A percentile compares a stretch with the other conserved stretches of the same genome.
Evolutionary conservation across 495 filamentous ascomycete genomes (phyloP).

Genomic region (Lentithecium fluviatile): DNA sequence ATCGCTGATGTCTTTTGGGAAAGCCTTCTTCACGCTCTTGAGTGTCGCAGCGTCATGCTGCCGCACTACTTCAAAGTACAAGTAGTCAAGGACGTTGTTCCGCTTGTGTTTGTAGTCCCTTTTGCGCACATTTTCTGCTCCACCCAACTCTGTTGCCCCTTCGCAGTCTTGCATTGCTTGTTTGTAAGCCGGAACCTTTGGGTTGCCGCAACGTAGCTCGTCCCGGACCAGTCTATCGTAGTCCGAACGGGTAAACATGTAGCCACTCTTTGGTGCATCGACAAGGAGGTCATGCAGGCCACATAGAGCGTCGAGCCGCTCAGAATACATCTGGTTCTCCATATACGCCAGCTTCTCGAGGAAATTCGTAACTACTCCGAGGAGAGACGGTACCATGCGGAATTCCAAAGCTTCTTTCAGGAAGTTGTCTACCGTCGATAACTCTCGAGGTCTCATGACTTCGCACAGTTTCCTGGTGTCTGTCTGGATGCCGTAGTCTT

Average conservation of each 20-base stretch:
- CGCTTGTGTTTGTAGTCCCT: constrained; percentile 44
- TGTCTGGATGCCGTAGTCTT: constrained; percentile 59
- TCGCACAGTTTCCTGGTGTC: constrained; percentile 55
- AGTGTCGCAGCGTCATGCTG: constrained; percentile 54
- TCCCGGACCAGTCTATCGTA: constrained; percentile 54
- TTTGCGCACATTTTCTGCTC: constrained; percentile 9
- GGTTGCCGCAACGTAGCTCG: not conserved
- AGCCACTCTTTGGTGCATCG: constrained; percentile 77
- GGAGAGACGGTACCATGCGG: constrained; percentile 61
- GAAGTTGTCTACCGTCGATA: constrained; percentile 43
- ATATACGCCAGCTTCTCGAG: constrained; percentile 70
- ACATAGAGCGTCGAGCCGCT: constrained; percentile 58
- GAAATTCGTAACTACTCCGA: constrained; percentile 73
- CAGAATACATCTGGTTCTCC: constrained; percentile 56
- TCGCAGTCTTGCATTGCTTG: constrained; percentile 30
- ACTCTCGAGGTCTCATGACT: constrained; percentile 37
- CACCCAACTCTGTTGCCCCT: constrained; percentile 14
- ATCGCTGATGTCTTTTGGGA: constrained; percentile 8
- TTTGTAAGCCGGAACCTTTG: constrained; percentile 42
- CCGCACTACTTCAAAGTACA: constrained; percentile 63
- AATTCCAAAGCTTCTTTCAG: constrained; percentile 61
- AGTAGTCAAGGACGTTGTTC: constrained; percentile 67
- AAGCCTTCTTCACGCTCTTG: constrained; percentile 42
- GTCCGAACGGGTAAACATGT: constrained; percentile 58
- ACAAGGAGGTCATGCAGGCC: constrained; percentile 75